Percentiles rank a stretch among this genome's conserved stretches.
Evolutionary conservation across 1,284 basidiomycete species (phyloP).

Genomic region (Marasmius oreades): DNA sequence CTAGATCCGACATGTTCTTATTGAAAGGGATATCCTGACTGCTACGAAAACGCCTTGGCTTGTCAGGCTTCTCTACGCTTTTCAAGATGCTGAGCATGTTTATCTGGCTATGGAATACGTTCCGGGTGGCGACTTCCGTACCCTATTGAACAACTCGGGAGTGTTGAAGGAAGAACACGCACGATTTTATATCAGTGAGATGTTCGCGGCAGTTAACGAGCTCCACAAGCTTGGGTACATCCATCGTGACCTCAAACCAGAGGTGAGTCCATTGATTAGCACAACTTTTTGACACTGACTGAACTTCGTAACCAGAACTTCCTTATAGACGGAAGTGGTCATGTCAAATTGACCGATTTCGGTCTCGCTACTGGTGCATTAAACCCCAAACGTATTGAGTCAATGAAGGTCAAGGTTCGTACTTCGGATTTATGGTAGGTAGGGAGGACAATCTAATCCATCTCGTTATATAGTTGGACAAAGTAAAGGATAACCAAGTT

Average conservation of each 20-base stretch:
- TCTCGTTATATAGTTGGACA: constrained; percentile 68
- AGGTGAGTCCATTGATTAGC: constrained; percentile 48
- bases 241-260: constrained; percentile 96
- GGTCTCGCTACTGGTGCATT: constrained; percentile 96
- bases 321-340: constrained; percentile 91
- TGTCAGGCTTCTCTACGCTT: constrained; percentile 88
- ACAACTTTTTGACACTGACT: background rate
- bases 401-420: constrained; percentile 84
- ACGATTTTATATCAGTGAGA: constrained; percentile 92
- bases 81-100: constrained; percentile 86
- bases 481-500: constrained; percentile 92
- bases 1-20: constrained; percentile 88
- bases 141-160: constrained; percentile 92
- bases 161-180: constrained; percentile 96
- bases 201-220: constrained; percentile 90
- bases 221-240: constrained; percentile 95
- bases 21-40: constrained; percentile 95
- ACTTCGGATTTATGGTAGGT: background rate
- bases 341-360: constrained; percentile 99
- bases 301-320: constrained; percentile 79
- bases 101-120: constrained; percentile 99
- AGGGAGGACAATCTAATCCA: constrained; percentile 6
- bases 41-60: constrained; percentile 96
- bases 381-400: constrained; percentile 94
- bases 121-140: constrained; percentile 94